Conservation (phyloP, 73 alveolate genomes). For the Tetrahymena elliotti region DNA sequence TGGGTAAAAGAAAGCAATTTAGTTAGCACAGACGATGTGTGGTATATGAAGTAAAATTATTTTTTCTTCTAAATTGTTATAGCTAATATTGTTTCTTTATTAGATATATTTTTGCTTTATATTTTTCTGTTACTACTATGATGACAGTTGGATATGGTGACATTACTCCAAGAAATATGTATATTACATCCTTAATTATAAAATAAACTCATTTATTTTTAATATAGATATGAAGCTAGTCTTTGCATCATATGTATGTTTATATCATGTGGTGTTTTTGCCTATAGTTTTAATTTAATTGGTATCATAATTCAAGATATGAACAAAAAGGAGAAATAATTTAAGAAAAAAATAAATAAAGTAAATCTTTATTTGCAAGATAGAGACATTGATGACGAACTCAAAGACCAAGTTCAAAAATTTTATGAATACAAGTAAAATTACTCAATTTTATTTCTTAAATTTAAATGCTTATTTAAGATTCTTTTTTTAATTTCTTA, state of each 20-base stretch:
- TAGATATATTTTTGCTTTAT: background rate
- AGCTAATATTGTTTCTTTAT: background rate
- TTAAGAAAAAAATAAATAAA: background rate
- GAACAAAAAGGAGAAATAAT: background rate
- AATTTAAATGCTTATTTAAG: no score
- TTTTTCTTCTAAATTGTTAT: background rate
- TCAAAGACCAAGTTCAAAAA: background rate
- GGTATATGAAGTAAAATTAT: background rate
- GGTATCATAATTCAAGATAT: background rate
- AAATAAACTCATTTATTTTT: background rate
- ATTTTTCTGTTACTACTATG: background rate
- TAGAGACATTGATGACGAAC: background rate
- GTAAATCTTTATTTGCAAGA: background rate
- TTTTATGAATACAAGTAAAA: background rate
- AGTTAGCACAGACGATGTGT: background rate
- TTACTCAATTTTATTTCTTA: no score
- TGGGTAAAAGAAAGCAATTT: background rate
- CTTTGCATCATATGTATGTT: background rate
- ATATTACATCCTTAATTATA: background rate
- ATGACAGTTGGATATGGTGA: background rate
- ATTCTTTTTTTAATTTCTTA: no score
- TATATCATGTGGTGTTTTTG: background rate
- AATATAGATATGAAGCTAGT: background rate
- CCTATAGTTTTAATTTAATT: background rate
- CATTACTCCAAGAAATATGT: background rate